Evolutionary conservation across 345 rosid species (phyloP), one percentile per base, ranked within the genome.

Genomic region (Citrus inodora): DNA sequence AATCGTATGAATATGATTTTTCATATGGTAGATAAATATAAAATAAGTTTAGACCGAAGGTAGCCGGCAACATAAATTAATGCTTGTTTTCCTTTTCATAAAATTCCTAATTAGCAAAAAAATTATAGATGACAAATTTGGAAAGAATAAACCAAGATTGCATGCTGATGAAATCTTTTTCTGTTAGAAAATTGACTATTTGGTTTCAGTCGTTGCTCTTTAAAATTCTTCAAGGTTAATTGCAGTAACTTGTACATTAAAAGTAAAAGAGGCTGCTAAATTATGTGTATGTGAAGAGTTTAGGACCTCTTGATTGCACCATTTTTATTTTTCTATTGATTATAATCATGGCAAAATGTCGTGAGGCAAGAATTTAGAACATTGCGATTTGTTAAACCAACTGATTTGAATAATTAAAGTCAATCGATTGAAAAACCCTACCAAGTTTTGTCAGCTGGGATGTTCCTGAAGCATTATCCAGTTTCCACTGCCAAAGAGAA

Each of bases 401-500:
- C 51, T 11, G 51, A 13, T 63, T 63, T 63, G 19, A 63, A 63
- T 28, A 19, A 6, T 16, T 53, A 17, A 53, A 1, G 21, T 17
- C 58, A 5, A 51, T 17, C 3, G 58, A 53, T 53, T 53, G 58
- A 53, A 17, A 53, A 17, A 53, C 17, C 17, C 58, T 53, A 53
- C n/a, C 7, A 17, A 53, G 22, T 17, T 53, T 46, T 46, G 17
- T 46, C 51, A 46, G 17, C 51, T 0, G 4, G 48, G 14, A 10
- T 10, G 48, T 42, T 42, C 48, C 48, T 42, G 9, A 42, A 10
- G 22, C 56, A 51, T 51, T 51, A 14, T 51, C 21, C 56, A 51
- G 0, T 16, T 0, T 4, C 58, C 22, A 4, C 0, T 17, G 22
- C 58, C 7, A 17, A 53, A 0, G 0, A 16, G 58, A 17, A 53